Evolutionary conservation across 2,329 filamentous ascomycete species (phyloP).

Genomic region (Orbilia quercus): DNA sequence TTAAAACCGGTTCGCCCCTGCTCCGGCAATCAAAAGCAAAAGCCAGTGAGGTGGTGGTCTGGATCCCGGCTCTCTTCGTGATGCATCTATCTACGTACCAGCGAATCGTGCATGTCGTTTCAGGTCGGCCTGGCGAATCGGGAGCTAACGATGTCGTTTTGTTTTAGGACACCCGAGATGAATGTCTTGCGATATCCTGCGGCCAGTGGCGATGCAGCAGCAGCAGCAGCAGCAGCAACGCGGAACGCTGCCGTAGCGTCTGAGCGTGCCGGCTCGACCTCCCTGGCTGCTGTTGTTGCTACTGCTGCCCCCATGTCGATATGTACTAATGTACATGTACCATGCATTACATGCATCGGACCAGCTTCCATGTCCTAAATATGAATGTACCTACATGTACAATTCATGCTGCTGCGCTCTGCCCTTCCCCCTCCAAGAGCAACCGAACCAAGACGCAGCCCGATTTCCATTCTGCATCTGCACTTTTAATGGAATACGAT

Average conservation of each 20-base stretch:
- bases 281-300: too few relatives aligned
- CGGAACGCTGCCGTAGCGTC: conserved; percentile 46
- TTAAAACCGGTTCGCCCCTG: too few relatives aligned
- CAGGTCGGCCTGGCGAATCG: conserved; percentile 31
- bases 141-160: conserved; percentile 36
- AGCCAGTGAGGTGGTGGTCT: conserved; percentile 22
- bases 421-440: too few relatives aligned
- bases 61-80: conserved; percentile 13
- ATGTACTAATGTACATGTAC: conserved; percentile 18
- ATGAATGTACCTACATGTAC: conserved; percentile 28
- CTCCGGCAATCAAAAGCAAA: too few relatives aligned
- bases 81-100: conserved; percentile 13
- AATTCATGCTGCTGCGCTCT: conserved; percentile 26
- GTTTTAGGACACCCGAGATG: conserved; percentile 25
- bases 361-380: conserved; percentile 7
- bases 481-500: conserved; percentile 41
- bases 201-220: conserved; percentile 25
- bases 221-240: conserved; percentile 51
- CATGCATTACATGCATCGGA: conserved; percentile 40
- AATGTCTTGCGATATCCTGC: conserved; percentile 20
- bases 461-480: conserved; percentile 24
- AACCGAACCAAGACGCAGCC: conserved; percentile 15
- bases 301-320: conserved; percentile 16
- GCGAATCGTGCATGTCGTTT: conserved; percentile 42
- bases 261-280: conserved; percentile 40